Percentiles rank a stretch among this genome's conserved stretches.
Evolutionary conservation across 257 asterid species (phyloP).

Genomic region (Scutellaria galericulata): DNA sequence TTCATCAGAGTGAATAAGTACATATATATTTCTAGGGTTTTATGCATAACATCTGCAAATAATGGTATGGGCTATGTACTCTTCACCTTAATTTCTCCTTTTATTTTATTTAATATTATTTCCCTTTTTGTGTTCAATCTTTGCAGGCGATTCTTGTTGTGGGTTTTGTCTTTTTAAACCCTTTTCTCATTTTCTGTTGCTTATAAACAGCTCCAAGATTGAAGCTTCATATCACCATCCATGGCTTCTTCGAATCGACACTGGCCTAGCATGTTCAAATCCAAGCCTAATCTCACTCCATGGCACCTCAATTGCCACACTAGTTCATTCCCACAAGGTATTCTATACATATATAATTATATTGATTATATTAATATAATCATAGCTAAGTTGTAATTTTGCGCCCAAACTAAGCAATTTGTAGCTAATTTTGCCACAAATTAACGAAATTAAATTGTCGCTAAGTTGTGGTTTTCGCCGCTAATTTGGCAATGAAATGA

Average conservation of each 20-base stretch:
- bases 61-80: conserved; percentile 49
- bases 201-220: not conserved
- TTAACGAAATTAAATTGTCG: too few species aligned
- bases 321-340: conserved; percentile 37
- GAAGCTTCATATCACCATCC: not conserved
- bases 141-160: conserved; percentile 68
- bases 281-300: conserved; percentile 62
- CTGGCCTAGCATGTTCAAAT: conserved; percentile 75
- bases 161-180: conserved; percentile 48
- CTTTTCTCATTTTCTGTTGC: conserved; percentile 7
- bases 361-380: too few species aligned
- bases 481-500: too few species aligned
- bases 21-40: conserved; percentile 16
- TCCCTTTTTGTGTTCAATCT: conserved; percentile 45
- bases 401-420: too few species aligned
- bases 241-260: conserved; percentile 64
- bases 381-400: too few species aligned
- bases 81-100: conserved; percentile 25
- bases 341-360: too few species aligned
- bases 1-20: conserved; percentile 41
- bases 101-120: conserved; percentile 50
- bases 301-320: conserved; percentile 55
- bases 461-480: too few species aligned
- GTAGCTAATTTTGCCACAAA: too few species aligned
- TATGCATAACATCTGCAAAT: not conserved